Conservation (phyloP, 2,329 filamentous ascomycete species). For the Neurospora sp. region DNA sequence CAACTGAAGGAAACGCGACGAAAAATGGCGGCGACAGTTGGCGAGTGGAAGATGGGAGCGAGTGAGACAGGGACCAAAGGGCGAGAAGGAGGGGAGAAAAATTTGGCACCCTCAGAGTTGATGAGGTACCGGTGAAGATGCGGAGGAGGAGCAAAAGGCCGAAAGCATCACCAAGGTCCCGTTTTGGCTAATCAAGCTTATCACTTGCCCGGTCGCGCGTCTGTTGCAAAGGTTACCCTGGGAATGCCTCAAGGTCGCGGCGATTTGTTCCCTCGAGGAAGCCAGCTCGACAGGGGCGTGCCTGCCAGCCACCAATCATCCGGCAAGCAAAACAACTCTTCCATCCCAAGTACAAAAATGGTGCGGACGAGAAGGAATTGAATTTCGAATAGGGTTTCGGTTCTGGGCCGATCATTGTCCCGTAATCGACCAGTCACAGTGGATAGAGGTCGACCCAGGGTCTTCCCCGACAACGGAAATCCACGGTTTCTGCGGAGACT, state of each 20-base stretch:
- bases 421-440: not conserved
- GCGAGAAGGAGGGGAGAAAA: not conserved
- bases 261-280: not conserved
- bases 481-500: not conserved
- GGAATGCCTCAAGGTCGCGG: not conserved
- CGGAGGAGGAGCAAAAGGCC: conserved; percentile 1
- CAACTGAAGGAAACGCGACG: not conserved
- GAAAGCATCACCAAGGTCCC: not conserved
- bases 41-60: not conserved
- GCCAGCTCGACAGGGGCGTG: not conserved
- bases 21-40: not conserved
- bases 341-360: not conserved
- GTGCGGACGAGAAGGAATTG: not conserved
- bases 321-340: not conserved
- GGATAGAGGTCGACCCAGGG: not conserved
- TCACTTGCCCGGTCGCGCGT: not conserved
- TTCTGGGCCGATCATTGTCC: not conserved
- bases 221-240: not conserved
- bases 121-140: not conserved
- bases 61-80: not conserved
- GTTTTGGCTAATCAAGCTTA: not conserved
- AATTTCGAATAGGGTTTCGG: not conserved
- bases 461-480: not conserved
- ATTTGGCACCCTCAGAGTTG: not conserved
- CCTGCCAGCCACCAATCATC: not conserved